Base-by-base conservation (phyloP, 805 yeast species). In the Kazachstania bromeliacearum region DNA sequence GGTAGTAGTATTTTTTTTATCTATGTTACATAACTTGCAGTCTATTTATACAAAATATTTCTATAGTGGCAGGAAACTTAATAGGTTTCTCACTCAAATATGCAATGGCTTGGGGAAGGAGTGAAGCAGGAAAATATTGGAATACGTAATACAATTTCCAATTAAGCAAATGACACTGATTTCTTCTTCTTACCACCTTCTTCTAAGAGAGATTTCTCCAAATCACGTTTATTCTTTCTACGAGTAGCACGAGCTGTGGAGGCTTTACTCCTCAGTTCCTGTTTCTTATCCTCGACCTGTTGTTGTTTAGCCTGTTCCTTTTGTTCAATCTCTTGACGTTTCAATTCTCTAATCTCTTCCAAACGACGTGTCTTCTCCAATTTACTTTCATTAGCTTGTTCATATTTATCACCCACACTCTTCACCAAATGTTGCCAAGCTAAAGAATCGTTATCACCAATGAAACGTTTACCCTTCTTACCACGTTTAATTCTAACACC, bases 321-420 rank as follows among this genome's bases (percentile, higher is more conserved):
- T 55, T 80, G 67, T 56, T 89, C 96, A 44, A 89, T 74, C 58
- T 92, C 97, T 60, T 79, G 70, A 51, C 85, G 75, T 64, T 82
- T 85, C 45, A 85, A 66, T 30, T 85, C 95, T 53, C 98, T 72
- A 40, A 89, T 74, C 48, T 84, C 94, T 59, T 89, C 96, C 33
- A 92, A 67, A 59, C 94, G 78, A 53, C 84, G 75, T 0, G 95
- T 79, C 54, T 84, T 85, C 55, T 89, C 98, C 38, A 92, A 66
- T 60, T 87, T 92, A 47, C 95, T 81, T 52, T 88, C 95, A 48
- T 80, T 78, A 7, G 75, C 72, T 29, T 73, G 70, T 43, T 89
- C 96, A 45, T 77, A 70, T 42, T 79, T 74, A 53, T 87, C 94
- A 49, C 85, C 87, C 37, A 92, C 85, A 22, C 80, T 75, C 45